Conservation (phyloP, 1,284 basidiomycete species). For the Amylostereum chailletii region DNA sequence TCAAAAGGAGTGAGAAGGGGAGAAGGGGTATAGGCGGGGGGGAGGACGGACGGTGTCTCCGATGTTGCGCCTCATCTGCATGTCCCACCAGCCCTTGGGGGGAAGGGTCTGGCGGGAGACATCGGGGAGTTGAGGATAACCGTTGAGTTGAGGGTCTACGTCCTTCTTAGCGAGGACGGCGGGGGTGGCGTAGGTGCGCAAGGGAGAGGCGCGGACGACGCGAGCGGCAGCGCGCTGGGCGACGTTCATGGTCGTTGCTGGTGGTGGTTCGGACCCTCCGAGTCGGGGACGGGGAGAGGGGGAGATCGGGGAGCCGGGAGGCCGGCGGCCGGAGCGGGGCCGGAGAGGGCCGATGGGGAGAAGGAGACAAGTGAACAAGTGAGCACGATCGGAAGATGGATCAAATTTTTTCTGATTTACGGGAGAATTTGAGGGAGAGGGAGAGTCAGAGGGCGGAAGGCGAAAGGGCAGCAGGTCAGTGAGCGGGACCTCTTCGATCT, state of each 20-base stretch:
- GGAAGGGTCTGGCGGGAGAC: slow-evolving; percentile 61
- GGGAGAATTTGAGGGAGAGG: too few species aligned
- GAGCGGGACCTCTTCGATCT: too few species aligned
- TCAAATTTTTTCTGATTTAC: too few species aligned
- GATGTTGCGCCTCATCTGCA: slow-evolving; percentile 76
- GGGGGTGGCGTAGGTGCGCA: slow-evolving; percentile 23
- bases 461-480: too few species aligned
- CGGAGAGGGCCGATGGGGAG: too few species aligned
- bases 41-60: slow-evolving; percentile 65
- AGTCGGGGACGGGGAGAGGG: too few species aligned
- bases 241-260: not conserved
- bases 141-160: slow-evolving; percentile 58
- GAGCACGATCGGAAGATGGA: too few species aligned
- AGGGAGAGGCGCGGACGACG: slow-evolving; percentile 15
- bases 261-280: not conserved
- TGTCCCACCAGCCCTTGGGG: slow-evolving; percentile 76
- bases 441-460: not conserved
- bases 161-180: slow-evolving; percentile 24
- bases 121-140: slow-evolving; percentile 72
- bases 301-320: too few species aligned
- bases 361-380: too few species aligned
- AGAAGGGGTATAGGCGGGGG: not conserved
- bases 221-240: slow-evolving; percentile 1
- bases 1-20: slow-evolving; percentile 6
- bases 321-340: too few species aligned